These are phyloP conservation scores for Wickerhamiella hasegawae DNA, from an alignment of 805 yeast species.

Conservation along the genomic window DNA sequence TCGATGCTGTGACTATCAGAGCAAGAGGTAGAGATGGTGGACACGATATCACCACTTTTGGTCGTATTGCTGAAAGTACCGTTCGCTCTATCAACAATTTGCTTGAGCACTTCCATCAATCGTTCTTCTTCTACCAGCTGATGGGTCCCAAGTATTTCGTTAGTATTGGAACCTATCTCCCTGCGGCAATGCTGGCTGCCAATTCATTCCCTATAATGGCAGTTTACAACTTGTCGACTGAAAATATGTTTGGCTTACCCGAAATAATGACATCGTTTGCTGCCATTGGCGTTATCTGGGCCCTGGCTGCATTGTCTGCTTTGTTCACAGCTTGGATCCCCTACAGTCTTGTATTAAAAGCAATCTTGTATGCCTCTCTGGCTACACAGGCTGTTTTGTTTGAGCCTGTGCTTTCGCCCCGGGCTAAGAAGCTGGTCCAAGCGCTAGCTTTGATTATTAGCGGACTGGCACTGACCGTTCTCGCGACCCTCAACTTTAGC, in stretches of 20 bases:
- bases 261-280: slow-evolving; percentile 21
- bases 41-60: slow-evolving; percentile 77
- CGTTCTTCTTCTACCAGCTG: slow-evolving; percentile 81
- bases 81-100: slow-evolving; percentile 82
- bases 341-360: background rate
- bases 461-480: slow-evolving; percentile 53
- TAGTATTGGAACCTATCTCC: slow-evolving; percentile 85
- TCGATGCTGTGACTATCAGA: slow-evolving; percentile 70
- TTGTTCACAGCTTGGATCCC: background rate
- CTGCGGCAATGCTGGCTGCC: slow-evolving; percentile 63
- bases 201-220: slow-evolving; percentile 56
- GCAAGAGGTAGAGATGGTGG: slow-evolving; percentile 47
- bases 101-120: slow-evolving; percentile 91
- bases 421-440: slow-evolving; percentile 18
- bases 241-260: slow-evolving; percentile 12
- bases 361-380: slow-evolving; percentile 10
- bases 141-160: slow-evolving; percentile 68
- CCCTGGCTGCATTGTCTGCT: slow-evolving; percentile 3
- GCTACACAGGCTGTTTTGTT: slow-evolving; percentile 8
- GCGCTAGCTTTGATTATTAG: slow-evolving; percentile 39
- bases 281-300: slow-evolving; percentile 15
- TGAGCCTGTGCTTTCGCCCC: slow-evolving; percentile 7
- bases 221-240: slow-evolving; percentile 23
- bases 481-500: slow-evolving; percentile 72
- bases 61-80: slow-evolving; percentile 74